These are phyloP conservation scores for Ganoderma lingzhi DNA, from an alignment of 1,284 basidiomycete genomes.

Conservation along the genomic window DNA sequence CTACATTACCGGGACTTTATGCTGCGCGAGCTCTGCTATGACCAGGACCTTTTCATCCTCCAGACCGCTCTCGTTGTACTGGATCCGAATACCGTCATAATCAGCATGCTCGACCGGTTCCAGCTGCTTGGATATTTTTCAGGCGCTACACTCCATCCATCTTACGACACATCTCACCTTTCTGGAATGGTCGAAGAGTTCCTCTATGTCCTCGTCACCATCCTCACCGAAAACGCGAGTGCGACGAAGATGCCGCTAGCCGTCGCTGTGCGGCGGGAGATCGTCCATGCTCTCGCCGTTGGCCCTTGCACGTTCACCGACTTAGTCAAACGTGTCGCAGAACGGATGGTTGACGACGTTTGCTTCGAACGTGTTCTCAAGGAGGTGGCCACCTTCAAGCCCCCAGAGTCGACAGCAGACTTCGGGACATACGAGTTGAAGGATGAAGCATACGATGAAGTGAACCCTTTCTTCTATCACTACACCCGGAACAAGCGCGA, in stretches of 20 bases:
- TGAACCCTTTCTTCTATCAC: conserved; percentile 97
- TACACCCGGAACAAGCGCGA: conserved; percentile 96
- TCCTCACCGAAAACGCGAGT: conserved; percentile 85
- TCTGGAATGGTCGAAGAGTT: conserved; percentile 94
- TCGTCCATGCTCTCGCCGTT: conserved; percentile 91
- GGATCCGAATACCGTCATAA: conserved; percentile 83
- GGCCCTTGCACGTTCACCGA: conserved; percentile 93
- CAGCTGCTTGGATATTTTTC: conserved; percentile 84
- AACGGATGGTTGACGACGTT: conserved; percentile 88
- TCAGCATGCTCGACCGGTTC: conserved; percentile 92
- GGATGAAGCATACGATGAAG: conserved; percentile 84
- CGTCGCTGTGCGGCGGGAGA: conserved; percentile 80
- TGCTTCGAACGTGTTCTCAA: conserved; percentile 85
- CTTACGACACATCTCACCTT: conserved; percentile 78
- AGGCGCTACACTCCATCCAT: conserved; percentile 61
- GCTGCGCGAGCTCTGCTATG: conserved; percentile 95
- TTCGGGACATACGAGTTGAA: conserved; percentile 90
- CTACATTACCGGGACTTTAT: conserved; percentile 97
- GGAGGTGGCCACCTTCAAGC: conserved; percentile 85
- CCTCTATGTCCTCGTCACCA: conserved; percentile 87
- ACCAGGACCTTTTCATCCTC: conserved; percentile 94
- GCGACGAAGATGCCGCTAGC: conserved; percentile 78
- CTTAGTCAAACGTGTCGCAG: conserved; percentile 90
- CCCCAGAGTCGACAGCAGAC: conserved; percentile 83
- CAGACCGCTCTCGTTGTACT: conserved; percentile 86